These are phyloP conservation scores for Phtheirospermum japonicum DNA, from an alignment of 257 asterid species.

Conservation along the genomic window DNA sequence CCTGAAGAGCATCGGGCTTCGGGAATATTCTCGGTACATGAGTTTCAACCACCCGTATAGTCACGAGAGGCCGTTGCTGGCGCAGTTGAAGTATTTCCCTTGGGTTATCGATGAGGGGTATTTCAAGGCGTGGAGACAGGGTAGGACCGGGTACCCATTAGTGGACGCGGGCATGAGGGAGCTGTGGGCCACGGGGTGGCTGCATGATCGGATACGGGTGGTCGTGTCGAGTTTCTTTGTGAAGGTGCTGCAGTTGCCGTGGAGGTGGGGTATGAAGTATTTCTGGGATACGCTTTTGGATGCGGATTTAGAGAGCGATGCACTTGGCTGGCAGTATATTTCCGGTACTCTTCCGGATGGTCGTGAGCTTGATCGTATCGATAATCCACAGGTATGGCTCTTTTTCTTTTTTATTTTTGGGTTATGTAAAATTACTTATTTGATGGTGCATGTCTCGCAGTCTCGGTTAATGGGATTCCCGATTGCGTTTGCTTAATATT, in stretches of 20 bases:
- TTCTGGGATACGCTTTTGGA: slow-evolving; percentile 94
- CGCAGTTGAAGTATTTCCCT: slow-evolving; percentile 73
- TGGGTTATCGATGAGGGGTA: slow-evolving; percentile 85
- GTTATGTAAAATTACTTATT: too few relatives aligned
- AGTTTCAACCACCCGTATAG: slow-evolving; percentile 93
- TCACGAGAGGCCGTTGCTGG: slow-evolving; percentile 87
- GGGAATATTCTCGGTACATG: slow-evolving; percentile 91
- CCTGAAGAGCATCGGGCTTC: slow-evolving; percentile 85
- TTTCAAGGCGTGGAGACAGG: slow-evolving; percentile 94
- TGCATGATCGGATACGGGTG: slow-evolving; percentile 84
- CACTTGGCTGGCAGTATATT: slow-evolving; percentile 97
- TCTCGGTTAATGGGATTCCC: too few relatives aligned
- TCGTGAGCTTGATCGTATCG: slow-evolving; percentile 81
- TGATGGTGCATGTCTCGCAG: too few relatives aligned
- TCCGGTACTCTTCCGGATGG: slow-evolving; percentile 88
- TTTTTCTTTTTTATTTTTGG: too few relatives aligned
- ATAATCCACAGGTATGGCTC: slow-evolving; percentile 72
- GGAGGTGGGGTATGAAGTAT: slow-evolving; percentile 99
- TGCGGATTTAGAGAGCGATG: slow-evolving; percentile 95
- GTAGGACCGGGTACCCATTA: slow-evolving; percentile 89
- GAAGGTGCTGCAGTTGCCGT: slow-evolving; percentile 88
- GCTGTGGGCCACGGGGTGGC: slow-evolving; percentile 97
- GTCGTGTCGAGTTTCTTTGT: slow-evolving; percentile 95
- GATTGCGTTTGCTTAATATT: too few relatives aligned
- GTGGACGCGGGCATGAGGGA: slow-evolving; percentile 99